Evolutionary conservation across 495 filamentous ascomycete genomes (phyloP), one percentile per base, ranked within the genome.

Genomic region (Parathielavia appendiculata): DNA sequence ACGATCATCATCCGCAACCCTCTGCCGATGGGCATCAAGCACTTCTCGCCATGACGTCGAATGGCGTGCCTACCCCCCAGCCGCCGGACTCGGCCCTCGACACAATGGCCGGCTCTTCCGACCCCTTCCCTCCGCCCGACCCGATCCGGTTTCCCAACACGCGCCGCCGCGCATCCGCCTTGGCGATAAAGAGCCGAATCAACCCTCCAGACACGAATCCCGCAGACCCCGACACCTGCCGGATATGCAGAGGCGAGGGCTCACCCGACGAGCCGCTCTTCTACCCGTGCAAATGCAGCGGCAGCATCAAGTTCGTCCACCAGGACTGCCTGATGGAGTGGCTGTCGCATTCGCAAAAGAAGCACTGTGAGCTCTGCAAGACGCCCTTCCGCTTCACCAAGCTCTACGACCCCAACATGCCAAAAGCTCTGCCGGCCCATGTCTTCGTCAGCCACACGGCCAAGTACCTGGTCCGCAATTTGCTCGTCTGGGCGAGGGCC

Each of bases 331-430:
- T 99, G 69, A 95, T 97, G 82, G 91, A 97, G 75, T 99, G 93
- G 93, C 76, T 99, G 19, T 88, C 90, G 23, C 93, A 99, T 69
- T 96, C 91, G 1, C 92, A 97, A 70, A 97, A 97, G 82, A 97
- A 97, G 71, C 87, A 97, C 79, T 99, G 93, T 76, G 93, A 99
- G 78, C 84, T 99, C 16, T 99, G 93, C 83, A 97, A 97, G 72
- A 99, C 95, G 20, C 84, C 90, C 1, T 99, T 97, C 70, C 87
- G 89, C 39, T 99, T 99, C 73, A 99, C 93, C 22, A 97, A 99
- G 68, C 81, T 99, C 10, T 99, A 99, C 76, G 81, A 90, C 59
- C 89, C 90, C 10, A 77, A 91, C 60, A 99, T 97, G 95, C 93
- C 93, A 4, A 80, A 82, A 46, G 80, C 77, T 11, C 79, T 99